Evolutionary conservation across 1,284 basidiomycete species (phyloP), one percentile per base, ranked within the genome.

Genomic region (Athelia sp.): DNA sequence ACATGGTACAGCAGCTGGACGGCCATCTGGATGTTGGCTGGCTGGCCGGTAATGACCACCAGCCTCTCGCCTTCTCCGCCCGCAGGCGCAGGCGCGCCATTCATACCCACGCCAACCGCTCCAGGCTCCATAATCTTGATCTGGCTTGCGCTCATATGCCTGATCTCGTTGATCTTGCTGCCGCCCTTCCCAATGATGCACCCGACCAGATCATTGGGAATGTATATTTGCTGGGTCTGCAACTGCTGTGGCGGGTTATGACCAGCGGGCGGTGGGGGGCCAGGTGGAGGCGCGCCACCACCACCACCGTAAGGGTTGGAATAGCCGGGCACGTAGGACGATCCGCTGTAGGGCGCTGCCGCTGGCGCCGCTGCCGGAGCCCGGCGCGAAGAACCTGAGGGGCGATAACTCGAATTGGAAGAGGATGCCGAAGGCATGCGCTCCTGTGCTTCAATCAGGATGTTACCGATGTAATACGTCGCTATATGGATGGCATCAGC

Each of bases 401-500:
- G 84, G 38, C 77, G 81, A 63, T 79, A 82, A 52, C 63, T 77
- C 29, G 78, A 83, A 60, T 79, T 76, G 49, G 54, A 61, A 4
- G 67, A 60, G 45, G 75, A 70, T 29, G 74, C 71, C n/a, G 84
- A 78, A 6, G 84, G 88, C 79, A 78, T 80, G 53, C 89, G 87
- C 61, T 96, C 93, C 66, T 95, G 90, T 43, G 93, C 93, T 68
- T 98, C 95, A 56, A 98, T 88, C 52, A 98, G 82, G 58, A 98
- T 97, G 56, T 93, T 96, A 47, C 95, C 95, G 53, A 98, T 95
- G 66, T 99, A 98, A 73, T 98, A 99, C 4, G 97, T 98, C 24
- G 97, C 97, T 57, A 99, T 99, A 70, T 99, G 97, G 51, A 99
- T 95, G 17, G 97, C 97, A 67, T 99, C 97, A n/a, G 97, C 97